phyloP scores from a whole-genome alignment of 345 rosid species.

The Brassica cretica region DNA sequence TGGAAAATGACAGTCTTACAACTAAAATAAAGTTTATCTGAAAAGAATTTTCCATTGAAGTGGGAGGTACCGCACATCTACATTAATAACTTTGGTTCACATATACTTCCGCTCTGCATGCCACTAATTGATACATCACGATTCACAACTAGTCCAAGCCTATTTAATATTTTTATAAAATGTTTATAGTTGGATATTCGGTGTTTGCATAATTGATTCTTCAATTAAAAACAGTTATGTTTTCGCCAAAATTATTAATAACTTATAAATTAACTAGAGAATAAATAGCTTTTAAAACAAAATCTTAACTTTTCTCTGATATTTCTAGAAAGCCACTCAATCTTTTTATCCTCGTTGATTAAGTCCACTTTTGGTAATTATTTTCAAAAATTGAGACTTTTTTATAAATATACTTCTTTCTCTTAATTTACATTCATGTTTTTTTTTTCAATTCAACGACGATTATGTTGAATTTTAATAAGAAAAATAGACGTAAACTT shows the following conservation, averaged over 20 bases:
- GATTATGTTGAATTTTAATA: background rate
- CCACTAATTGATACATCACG: conserved; percentile 39
- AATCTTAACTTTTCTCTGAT: background rate
- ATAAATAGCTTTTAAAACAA: background rate
- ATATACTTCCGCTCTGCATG: conserved; percentile 30
- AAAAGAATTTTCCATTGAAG: background rate
- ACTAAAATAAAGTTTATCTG: background rate
- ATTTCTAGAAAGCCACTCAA: conserved; percentile 3
- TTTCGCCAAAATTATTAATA: background rate
- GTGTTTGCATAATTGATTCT: background rate
- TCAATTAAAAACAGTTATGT: background rate
- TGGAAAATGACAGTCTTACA: conserved; percentile 1
- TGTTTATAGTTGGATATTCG: conserved; percentile 3
- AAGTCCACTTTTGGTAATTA: background rate
- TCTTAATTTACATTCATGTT: background rate
- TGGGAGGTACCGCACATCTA: background rate
- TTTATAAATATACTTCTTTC: background rate
- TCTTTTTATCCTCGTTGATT: background rate
- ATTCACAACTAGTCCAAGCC: conserved; percentile 12
- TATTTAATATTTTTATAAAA: background rate
- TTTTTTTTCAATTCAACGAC: background rate
- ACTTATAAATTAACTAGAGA: background rate
- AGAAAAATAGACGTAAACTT: background rate
- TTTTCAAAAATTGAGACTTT: background rate
- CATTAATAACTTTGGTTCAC: conserved; percentile 22